Conservation (phyloP, 495 filamentous ascomycete genomes). For the Xylaria curta region DNA sequence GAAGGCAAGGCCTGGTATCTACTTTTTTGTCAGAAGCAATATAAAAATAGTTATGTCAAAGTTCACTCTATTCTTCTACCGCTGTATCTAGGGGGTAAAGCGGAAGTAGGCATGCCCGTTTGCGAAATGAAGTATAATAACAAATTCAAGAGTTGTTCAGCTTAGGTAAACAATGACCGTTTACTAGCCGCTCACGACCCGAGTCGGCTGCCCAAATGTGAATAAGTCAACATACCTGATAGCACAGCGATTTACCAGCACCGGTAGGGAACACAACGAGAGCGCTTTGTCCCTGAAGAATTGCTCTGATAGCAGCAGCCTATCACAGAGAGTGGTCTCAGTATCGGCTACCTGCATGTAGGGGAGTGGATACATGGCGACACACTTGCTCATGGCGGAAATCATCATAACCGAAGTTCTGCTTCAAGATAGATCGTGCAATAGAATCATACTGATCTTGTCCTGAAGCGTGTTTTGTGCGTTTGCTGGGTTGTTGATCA, state of each 20-base stretch:
- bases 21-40: constrained; percentile 11
- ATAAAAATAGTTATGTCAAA: not conserved
- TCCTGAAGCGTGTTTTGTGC: constrained; percentile 18
- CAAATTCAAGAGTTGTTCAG: not conserved
- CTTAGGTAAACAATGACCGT: not conserved
- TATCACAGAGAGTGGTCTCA: constrained; percentile 2
- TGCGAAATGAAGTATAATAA: not conserved
- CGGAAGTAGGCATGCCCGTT: not conserved
- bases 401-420: constrained; percentile 51
- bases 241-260: constrained; percentile 64
- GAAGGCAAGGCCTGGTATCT: constrained; percentile 62
- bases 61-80: not conserved
- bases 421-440: constrained; percentile 42
- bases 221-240: constrained; percentile 40
- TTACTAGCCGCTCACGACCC: not conserved
- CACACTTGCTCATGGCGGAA: constrained; percentile 62
- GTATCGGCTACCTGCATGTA: not conserved
- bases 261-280: constrained; percentile 66
- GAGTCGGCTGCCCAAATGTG: too few relatives aligned
- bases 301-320: constrained; percentile 52
- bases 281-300: constrained; percentile 57
- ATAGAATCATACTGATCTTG: constrained; percentile 23
- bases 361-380: not conserved
- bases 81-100: not conserved
- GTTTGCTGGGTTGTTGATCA: constrained; percentile 9